phyloP scores from a whole-genome alignment of 1,284 basidiomycete genomes.

The Stereum hirsutum region DNA sequence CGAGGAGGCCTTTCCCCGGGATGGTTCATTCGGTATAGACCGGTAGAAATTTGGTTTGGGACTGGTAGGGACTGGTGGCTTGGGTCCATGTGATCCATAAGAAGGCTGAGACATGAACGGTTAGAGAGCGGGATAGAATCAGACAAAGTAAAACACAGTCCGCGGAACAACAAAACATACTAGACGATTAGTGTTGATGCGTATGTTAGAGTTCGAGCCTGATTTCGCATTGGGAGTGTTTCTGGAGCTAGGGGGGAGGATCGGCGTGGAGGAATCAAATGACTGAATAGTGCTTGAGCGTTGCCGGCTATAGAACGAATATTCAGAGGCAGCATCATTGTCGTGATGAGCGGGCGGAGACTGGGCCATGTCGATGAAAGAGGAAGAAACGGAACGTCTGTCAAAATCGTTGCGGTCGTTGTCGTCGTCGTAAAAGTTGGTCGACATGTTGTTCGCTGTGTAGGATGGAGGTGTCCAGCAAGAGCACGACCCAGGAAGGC shows the following conservation, averaged over 20 bases:
- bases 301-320: neutral
- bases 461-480: too few relatives aligned
- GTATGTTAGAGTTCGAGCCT: constrained; percentile 5
- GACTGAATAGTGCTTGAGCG: neutral
- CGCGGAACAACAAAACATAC: constrained; percentile 15
- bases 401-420: constrained; percentile 5
- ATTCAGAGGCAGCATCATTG: constrained; percentile 1
- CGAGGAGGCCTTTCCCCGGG: neutral
- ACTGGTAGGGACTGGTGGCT: constrained; percentile 21
- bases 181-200: neutral
- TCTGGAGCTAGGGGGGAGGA: too few relatives aligned
- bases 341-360: constrained; percentile 14
- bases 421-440: neutral
- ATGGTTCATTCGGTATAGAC: constrained; percentile 11
- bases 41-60: constrained; percentile 23
- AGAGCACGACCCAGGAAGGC: too few relatives aligned
- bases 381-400: constrained; percentile 19
- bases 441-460: too few relatives aligned
- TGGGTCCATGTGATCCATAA: constrained; percentile 9
- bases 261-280: neutral
- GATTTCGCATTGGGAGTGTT: too few relatives aligned
- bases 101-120: too few relatives aligned
- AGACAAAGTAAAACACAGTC: too few relatives aligned
- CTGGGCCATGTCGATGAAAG: constrained; percentile 50
- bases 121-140: too few relatives aligned